Base-by-base conservation (phyloP, 768 basidiomycete species). In the Lenzites betulinus region DNA sequence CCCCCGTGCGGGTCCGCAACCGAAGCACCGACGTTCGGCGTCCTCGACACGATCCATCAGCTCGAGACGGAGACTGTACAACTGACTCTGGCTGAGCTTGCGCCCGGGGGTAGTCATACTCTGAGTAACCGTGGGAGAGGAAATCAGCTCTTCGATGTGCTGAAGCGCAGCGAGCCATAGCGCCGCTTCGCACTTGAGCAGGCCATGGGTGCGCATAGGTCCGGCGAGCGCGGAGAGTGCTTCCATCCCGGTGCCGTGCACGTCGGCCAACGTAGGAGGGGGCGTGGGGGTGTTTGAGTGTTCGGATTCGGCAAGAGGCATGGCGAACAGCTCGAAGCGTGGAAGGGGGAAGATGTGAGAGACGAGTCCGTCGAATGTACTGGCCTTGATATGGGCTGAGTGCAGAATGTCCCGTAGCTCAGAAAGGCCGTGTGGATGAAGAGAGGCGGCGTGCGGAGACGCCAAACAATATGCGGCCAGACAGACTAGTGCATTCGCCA, bases 91-190 rank as follows among this genome's bases (percentile, higher is more conserved):
- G 53, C 54, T 41, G 56, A 67, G 51, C 50, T 68, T 68, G 12
- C 51, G 52, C 26, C 54, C 70, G 67, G 36, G 67, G 50, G 30
- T 53, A 58, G 22, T 58, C 60, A 48, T 54, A 51, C 51, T 59
- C 43, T 49, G 52, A 22, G 59, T 49, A 15, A 62, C 43, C 30
- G 55, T 38, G 1, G 63, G 66, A 58, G 42, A 73, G 56, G 28
- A 66, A 66, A 42, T 70, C 67, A 67, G 46, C 16, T 51, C 58
- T 59, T 85, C 83, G 54, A 83, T 72, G 58, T 79, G 74, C 39
- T 71, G 74, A 23, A 85, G 78, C 6, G 78, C 78, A 55, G 80
- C 82, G 16, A 77, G 75, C 79, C 81, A 85, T 23, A 85, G 64
- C 9, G 82, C 81, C 9, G 82, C 81, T 53, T 84, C 81, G 18